A percentile compares a stretch with the other conserved stretches of the same genome.
These are phyloP conservation scores for Fragaria ananassa DNA, from an alignment of 306 rosid genomes.

Conservation along the genomic window DNA sequence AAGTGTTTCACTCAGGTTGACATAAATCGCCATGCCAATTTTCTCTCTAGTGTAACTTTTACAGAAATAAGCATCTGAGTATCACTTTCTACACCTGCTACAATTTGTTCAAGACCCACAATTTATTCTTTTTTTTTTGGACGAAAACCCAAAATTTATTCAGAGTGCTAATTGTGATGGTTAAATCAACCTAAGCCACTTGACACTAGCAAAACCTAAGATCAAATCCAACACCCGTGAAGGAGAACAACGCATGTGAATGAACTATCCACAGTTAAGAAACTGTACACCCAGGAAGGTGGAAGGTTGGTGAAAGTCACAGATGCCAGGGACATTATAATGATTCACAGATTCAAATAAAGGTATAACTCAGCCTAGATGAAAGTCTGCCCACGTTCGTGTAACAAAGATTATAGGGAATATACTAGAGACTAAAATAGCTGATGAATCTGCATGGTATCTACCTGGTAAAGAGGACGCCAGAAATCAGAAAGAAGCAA, in stretches of 20 bases:
- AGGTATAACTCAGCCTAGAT: not conserved
- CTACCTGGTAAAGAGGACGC: slow-evolving; percentile 94
- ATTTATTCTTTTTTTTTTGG: too few species aligned
- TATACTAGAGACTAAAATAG: not conserved
- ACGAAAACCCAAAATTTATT: not conserved
- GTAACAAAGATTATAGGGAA: not conserved
- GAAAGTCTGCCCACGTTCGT: not conserved
- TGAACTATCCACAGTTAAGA: not conserved
- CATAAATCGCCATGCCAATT: not conserved
- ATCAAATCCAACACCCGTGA: not conserved
- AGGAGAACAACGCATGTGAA: not conserved
- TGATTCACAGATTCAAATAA: not conserved
- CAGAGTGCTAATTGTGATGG: not conserved
- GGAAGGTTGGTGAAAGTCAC: not conserved
- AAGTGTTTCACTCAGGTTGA: not conserved
- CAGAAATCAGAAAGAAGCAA: slow-evolving; percentile 82
- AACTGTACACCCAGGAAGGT: not conserved
- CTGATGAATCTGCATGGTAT: not conserved
- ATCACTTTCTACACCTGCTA: not conserved
- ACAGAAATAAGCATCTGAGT: not conserved
- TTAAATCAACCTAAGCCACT: not conserved
- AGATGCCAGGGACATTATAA: not conserved
- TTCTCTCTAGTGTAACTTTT: not conserved
- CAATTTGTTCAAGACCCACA: not conserved
- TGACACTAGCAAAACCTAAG: not conserved